Evolutionary conservation across 108 stramenopile genomes (phyloP), one percentile per base, ranked within the genome.

Genomic region (Nitzschia sp.): DNA sequence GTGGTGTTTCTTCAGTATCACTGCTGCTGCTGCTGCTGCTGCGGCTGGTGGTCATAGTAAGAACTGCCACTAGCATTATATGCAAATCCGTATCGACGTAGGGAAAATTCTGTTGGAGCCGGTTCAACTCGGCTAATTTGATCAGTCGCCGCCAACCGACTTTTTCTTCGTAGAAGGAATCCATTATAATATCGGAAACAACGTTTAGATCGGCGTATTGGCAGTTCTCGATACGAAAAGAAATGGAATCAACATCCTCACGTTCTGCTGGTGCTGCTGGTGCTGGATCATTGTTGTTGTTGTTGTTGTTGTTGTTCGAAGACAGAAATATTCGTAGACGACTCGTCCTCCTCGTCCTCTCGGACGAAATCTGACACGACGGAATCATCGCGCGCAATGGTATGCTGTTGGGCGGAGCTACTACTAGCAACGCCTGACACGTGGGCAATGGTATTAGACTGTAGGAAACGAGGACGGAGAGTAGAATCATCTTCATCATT

Each of bases 91-190:
- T 35, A 34, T 79, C 78, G 13, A 67, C 45, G 58, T 85, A 79
- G 1, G 84, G 77, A 61, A 71, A 85, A 26, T 75, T 78, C 69
- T 76, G 75, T 66, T 85, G 84, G 8, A 85, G 41, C 25, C 84
- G 78, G 72, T 78, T 76, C 26, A 80, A 32, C 64, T 85, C 84
- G 13, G 52, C 75, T 53, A 85, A 30, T 52, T 63, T 30, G 9
- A 68, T 74, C 4, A 81, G 45, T 48, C 62, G 64, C 11, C 41
- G 41, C 27, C 38, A 66, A 2, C 59, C 53, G 9, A 48, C 54
- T 3, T 61, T 71, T 3, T 52, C 54, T 9, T 68, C 53, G 66
- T 85, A 85, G 53, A 84, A 85, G 21, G 74, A 59, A n/a, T 69
- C 55, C 27, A 85, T 45, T 1, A 85, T 63, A 17, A 85, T 59